Evolutionary conservation across 1,284 basidiomycete species (phyloP).

Genomic region (Leccinum insolens): DNA sequence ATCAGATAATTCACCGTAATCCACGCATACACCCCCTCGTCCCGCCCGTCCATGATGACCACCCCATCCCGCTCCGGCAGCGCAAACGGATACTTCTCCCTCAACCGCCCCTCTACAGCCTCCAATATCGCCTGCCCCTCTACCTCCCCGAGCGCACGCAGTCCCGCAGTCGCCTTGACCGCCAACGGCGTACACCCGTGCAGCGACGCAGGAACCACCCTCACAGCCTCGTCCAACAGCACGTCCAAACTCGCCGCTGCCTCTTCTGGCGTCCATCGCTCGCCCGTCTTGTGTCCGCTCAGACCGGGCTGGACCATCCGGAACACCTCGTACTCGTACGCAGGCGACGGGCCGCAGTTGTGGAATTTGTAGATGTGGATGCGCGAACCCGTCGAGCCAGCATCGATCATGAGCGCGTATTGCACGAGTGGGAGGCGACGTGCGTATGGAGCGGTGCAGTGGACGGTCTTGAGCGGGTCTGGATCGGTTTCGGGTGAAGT

Average conservation of each 20-base stretch:
- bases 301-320: slow-evolving; percentile 80
- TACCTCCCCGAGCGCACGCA: slow-evolving; percentile 73
- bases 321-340: slow-evolving; percentile 95
- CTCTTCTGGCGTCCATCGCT: slow-evolving; percentile 43
- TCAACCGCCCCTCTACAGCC: slow-evolving; percentile 72
- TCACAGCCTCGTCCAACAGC: slow-evolving; percentile 80
- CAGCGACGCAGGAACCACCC: slow-evolving; percentile 78
- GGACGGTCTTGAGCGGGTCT: slow-evolving; percentile 62
- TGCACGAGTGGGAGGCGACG: slow-evolving; percentile 68
- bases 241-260: slow-evolving; percentile 85
- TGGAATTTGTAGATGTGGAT: slow-evolving; percentile 99
- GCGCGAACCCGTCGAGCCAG: slow-evolving; percentile 95
- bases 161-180: slow-evolving; percentile 95
- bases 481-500: slow-evolving; percentile 66
- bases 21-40: slow-evolving; percentile 98
- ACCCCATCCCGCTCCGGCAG: slow-evolving; percentile 68
- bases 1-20: slow-evolving; percentile 96
- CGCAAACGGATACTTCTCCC: slow-evolving; percentile 74
- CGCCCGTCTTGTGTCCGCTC: slow-evolving; percentile 39
- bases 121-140: slow-evolving; percentile 79
- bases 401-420: slow-evolving; percentile 97
- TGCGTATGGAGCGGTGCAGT: slow-evolving; percentile 64
- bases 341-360: slow-evolving; percentile 80
- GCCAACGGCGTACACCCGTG: slow-evolving; percentile 88
- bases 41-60: slow-evolving; percentile 93